Base-by-base conservation (phyloP, 2,329 filamentous ascomycete species). In the Epichloe festucae region DNA sequence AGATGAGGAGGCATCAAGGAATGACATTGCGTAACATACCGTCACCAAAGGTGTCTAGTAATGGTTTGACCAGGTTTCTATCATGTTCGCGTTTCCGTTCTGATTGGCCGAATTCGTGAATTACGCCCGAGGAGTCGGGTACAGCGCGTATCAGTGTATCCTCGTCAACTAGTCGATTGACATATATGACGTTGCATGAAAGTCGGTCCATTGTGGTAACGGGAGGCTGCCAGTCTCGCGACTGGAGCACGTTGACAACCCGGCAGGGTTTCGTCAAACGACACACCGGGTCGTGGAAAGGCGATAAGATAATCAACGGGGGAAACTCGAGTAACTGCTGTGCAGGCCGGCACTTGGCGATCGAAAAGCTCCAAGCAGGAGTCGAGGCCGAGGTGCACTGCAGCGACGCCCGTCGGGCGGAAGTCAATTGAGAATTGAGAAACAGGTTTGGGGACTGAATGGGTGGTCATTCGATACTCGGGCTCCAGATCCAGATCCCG, bases 121-220 rank as follows among this genome's bases (percentile, higher is more conserved):
- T 11, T 2, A 7, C 54, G 12, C 53, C 34, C 27, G 48, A 15
- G n/a, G 49, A 52, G 52, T 55, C 56, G 31, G 57, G 46, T 56
- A 56, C 52, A 49, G 66, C 58, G 43, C 58, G 62, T 41, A 78
- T 63, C 48, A 71, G 61, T 52, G 73, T 68, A 59, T 78, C 71
- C 54, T 72, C 64, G 58, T 66, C 67, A 55, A 77, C 72, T 54
- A 70, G 68, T 60, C 75, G 75, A 67, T 80, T 76, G 59, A 81
- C 76, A 58, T 81, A 82, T 55, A 82, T 76, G 57, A 81, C 72
- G 63, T 80, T 76, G 63, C 76, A 80, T 53, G 70, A 68, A 60
- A 74, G 71, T 62, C 70, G 71, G 65, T 81, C 77, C 78, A 81
- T 81, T 63, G 67, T 73, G 70, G 69, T 67, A 69, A 70, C 67